A percentile compares a stretch with the other conserved stretches of the same genome.
phyloP scores from a whole-genome alignment of 1,139 yeast genomes.

The Zygoascus sp. region DNA sequence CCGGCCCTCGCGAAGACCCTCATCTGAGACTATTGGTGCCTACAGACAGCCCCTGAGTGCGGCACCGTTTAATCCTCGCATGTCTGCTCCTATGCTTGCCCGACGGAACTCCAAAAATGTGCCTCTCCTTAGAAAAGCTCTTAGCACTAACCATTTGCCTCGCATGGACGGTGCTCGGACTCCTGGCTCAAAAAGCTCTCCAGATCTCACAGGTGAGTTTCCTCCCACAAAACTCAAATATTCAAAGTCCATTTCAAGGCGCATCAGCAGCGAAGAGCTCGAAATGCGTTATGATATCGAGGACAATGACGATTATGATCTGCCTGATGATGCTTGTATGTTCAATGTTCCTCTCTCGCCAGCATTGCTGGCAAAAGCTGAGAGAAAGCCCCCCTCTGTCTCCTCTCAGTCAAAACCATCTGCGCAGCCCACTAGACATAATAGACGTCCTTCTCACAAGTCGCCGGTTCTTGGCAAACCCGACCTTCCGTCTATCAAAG shows the following conservation, averaged over 20 bases:
- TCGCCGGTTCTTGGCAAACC: conserved; percentile 18
- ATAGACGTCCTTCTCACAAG: conserved; percentile 11
- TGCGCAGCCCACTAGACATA: background rate
- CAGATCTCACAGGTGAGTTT: conserved; percentile 1
- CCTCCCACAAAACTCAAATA: conserved; percentile 9
- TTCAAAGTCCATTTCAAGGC: conserved; percentile 11
- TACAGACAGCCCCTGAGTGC: background rate
- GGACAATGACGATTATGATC: conserved; percentile 46
- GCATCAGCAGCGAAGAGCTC: conserved; percentile 31
- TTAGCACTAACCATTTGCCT: conserved; percentile 19
- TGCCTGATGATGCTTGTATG: conserved; percentile 50
- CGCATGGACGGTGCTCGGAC: conserved; percentile 6
- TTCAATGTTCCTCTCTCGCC: conserved; percentile 64
- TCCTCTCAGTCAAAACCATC: background rate
- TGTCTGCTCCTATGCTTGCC: conserved; percentile 7
- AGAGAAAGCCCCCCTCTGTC: background rate
- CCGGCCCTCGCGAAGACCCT: conserved; percentile 5
- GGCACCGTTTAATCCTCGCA: background rate
- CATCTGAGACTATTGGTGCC: conserved; percentile 9
- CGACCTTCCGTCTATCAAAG: conserved; percentile 24
- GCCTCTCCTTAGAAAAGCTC: conserved; percentile 20
- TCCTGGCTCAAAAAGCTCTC: background rate
- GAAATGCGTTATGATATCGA: conserved; percentile 33
- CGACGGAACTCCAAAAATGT: conserved; percentile 8
- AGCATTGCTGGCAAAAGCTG: conserved; percentile 37